These are phyloP conservation scores for Yamadazyma mexicana DNA, from an alignment of 1,139 yeast species.

Conservation along the genomic window DNA sequence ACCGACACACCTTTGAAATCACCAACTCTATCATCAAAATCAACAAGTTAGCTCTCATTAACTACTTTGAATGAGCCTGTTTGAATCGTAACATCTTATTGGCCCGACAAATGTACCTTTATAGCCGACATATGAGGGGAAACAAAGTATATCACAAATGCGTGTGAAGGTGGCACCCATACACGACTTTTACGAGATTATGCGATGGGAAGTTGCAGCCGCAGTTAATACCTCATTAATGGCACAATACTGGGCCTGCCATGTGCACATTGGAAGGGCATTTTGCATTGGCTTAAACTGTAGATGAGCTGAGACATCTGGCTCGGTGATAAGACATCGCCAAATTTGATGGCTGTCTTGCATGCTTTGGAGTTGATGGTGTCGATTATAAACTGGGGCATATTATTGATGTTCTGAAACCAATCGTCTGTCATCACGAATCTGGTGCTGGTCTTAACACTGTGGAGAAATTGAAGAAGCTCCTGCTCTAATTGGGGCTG, in stretches of 20 bases:
- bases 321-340: constrained; percentile 43
- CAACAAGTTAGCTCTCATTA: too few species aligned
- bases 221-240: constrained; percentile 17
- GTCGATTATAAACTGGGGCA: constrained; percentile 54
- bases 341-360: constrained; percentile 72
- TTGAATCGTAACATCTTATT: not conserved
- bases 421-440: constrained; percentile 13
- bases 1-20: not conserved
- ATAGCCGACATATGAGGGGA: constrained; percentile 3
- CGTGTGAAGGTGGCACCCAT: not conserved
- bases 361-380: constrained; percentile 67
- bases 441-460: constrained; percentile 29
- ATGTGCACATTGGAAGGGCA: constrained; percentile 85
- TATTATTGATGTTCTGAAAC: constrained; percentile 17
- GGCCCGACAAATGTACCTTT: not conserved
- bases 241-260: constrained; percentile 80
- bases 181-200: not conserved
- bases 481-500: constrained; percentile 4
- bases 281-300: constrained; percentile 45
- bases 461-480: constrained; percentile 20
- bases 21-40: too few species aligned
- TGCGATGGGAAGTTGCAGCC: not conserved
- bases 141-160: not conserved
- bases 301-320: constrained; percentile 49
- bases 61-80: not conserved